Conservation (phyloP, 2,329 filamentous ascomycete genomes). For the Ophiostoma ulmi region DNA sequence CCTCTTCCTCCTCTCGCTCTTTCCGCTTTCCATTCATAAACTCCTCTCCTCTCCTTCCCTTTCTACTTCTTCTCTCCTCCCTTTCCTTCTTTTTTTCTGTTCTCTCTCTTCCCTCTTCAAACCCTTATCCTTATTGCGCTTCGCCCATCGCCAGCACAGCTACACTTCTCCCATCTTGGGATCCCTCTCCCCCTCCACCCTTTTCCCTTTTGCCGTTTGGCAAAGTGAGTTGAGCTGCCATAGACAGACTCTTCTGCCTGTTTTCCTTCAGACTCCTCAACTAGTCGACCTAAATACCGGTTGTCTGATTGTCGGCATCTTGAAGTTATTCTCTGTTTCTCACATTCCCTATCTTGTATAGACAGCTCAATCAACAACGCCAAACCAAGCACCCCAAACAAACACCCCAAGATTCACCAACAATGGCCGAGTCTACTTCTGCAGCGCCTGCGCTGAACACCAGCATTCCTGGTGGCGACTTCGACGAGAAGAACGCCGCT, state of each 20-base stretch:
- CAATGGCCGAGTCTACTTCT: conserved; percentile 53
- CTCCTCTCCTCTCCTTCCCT: conserved; percentile 2
- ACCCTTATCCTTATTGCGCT: conserved; percentile 17
- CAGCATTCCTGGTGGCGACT: conserved; percentile 59
- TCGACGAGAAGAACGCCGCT: conserved; percentile 54
- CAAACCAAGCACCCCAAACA: conserved; percentile 27
- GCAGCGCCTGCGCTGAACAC: conserved; percentile 56
- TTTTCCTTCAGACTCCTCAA: conserved; percentile 11
- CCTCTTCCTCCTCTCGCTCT: conserved; percentile 7
- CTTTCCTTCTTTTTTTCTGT: conserved; percentile 13
- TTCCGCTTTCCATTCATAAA: conserved; percentile 9
- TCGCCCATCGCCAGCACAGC: conserved; percentile 18
- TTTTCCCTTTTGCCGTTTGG: conserved; percentile 18
- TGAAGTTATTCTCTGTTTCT: conserved; percentile 23
- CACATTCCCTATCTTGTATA: conserved; percentile 23
- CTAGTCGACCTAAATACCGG: conserved; percentile 10
- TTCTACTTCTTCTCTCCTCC: neutral
- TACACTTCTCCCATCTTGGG: conserved; percentile 20
- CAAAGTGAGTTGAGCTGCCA: conserved; percentile 25
- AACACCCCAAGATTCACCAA: conserved; percentile 18
- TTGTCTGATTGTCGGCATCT: conserved; percentile 7
- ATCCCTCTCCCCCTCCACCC: conserved; percentile 16
- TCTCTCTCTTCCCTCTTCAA: conserved; percentile 8
- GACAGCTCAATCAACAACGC: conserved; percentile 24
- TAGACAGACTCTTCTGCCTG: conserved; percentile 22